These are phyloP conservation scores for Tremellales sp. DNA, from an alignment of 1,284 basidiomycete genomes.

Conservation along the genomic window DNA sequence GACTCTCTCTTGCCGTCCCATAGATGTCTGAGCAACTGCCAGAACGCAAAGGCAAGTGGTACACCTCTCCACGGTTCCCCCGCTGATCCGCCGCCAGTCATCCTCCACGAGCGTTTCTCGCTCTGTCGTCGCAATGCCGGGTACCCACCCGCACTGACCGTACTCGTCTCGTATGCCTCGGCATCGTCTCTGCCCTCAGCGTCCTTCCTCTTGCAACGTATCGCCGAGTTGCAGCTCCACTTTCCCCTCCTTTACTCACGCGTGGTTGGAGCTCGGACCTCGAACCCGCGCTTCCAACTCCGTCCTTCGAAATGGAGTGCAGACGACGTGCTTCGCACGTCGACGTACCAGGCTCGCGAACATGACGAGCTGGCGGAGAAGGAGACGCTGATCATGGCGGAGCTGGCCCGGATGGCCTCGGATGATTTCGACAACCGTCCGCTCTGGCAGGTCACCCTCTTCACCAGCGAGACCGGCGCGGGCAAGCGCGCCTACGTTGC, in stretches of 20 bases:
- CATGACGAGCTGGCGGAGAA: conserved; percentile 1
- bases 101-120: conserved; percentile 30
- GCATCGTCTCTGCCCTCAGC: conserved; percentile 12
- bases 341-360: neutral
- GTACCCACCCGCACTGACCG: conserved; percentile 19
- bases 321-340: conserved; percentile 10
- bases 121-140: conserved; percentile 27
- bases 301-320: conserved; percentile 8
- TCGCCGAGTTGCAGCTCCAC: conserved; percentile 25
- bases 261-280: conserved; percentile 11
- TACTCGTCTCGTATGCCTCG: conserved; percentile 21
- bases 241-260: conserved; percentile 28
- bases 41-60: no score
- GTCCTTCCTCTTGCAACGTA: conserved; percentile 16
- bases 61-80: no score
- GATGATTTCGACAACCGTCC: conserved; percentile 7
- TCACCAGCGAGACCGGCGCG: neutral
- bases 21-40: no score
- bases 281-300: conserved; percentile 11
- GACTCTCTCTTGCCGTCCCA: neutral
- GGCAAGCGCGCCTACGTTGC: conserved; percentile 11
- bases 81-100: conserved; percentile 14
- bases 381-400: conserved; percentile 1
- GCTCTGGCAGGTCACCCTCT: conserved; percentile 13
- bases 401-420: neutral